Evolutionary conservation across 345 rosid genomes (phyloP).

Genomic region (Arabidopsis suecica): DNA sequence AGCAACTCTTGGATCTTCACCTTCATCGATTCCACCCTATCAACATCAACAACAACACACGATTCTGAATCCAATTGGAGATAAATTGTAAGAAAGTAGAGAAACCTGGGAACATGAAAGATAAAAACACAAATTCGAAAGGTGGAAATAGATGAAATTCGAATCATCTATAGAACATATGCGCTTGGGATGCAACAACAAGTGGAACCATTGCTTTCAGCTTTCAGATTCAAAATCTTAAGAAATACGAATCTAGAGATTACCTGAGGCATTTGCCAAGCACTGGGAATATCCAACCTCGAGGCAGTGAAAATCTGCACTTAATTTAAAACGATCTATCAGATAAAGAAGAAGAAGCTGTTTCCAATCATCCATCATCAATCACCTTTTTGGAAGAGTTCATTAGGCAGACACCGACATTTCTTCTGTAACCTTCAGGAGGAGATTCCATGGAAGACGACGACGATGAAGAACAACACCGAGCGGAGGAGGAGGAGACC

Average conservation of each 20-base stretch:
- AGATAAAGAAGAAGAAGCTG: slow-evolving; percentile 6
- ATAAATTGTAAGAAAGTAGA: too few relatives aligned
- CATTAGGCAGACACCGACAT: slow-evolving; percentile 91
- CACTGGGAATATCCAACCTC: slow-evolving; percentile 79
- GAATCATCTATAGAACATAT: too few relatives aligned
- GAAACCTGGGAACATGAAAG: too few relatives aligned
- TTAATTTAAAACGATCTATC: background rate
- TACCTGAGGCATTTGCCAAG: slow-evolving; percentile 99
- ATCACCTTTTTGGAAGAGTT: slow-evolving; percentile 79
- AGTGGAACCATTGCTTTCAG: too few relatives aligned
- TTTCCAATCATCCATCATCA: background rate
- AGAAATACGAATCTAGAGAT: background rate
- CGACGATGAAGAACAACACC: slow-evolving; percentile 38
- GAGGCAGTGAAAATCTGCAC: slow-evolving; percentile 85
- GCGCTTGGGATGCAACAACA: too few relatives aligned
- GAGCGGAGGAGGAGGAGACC: slow-evolving; percentile 31
- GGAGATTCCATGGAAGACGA: slow-evolving; percentile 79
- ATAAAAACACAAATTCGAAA: too few relatives aligned
- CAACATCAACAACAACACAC: slow-evolving; percentile 15
- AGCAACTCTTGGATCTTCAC: slow-evolving; percentile 88
- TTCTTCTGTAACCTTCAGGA: slow-evolving; percentile 88
- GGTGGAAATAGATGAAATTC: too few relatives aligned
- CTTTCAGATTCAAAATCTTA: background rate
- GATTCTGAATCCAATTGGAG: background rate
- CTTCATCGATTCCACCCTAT: slow-evolving; percentile 90